Evolutionary conservation across 495 filamentous ascomycete species (phyloP), one percentile per base, ranked within the genome.

Genomic region (Penicillium daleae): DNA sequence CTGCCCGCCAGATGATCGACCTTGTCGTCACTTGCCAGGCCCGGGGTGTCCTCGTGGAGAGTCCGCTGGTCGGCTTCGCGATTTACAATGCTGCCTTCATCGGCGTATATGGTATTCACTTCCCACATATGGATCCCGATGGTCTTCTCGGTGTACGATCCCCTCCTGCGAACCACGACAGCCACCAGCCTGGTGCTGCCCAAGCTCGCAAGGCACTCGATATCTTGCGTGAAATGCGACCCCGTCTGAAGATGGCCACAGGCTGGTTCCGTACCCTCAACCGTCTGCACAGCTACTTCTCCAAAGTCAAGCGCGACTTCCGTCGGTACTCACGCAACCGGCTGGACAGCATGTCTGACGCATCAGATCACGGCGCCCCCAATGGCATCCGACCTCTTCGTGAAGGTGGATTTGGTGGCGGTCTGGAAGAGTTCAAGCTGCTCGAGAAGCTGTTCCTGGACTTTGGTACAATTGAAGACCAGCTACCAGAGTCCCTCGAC

Each of bases 81-180:
- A 85, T 92, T 60, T 95, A 91, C 80, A 89, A 89, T 61, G 90
- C 90, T n/a, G 86, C 86, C 0, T 90, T 92, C 63, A 71, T 84
- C 21, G 82, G 83, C 63, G 76, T 94, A 10, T 96, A 96, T 69
- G 86, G 85, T 10, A 79, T 81, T 27, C 84, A 89, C 68, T 96
- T 94, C 71, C 86, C 89, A 0, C 86, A 89, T 62, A 93, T 95
- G 89, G 92, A 96, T 65, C 79, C 79, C 0, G 81, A 87, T 22
- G 82, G 83, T 17, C 83, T 87, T 66, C 82, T 94, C 77, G 66
- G 65, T 15, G 52, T 66, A 8, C 71, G 68, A 35, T 62, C 66
- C 9, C 66, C 65, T 0, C 62, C 66, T 7, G 54, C 68, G 8
- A 71, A 52, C 39, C 70, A 73, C 31, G 71, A 74, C 54, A 72